A percentile compares a stretch with the other conserved stretches of the same genome.
These are phyloP conservation scores for Gleditsia sinensis DNA, from an alignment of 306 rosid genomes.

Conservation along the genomic window DNA sequence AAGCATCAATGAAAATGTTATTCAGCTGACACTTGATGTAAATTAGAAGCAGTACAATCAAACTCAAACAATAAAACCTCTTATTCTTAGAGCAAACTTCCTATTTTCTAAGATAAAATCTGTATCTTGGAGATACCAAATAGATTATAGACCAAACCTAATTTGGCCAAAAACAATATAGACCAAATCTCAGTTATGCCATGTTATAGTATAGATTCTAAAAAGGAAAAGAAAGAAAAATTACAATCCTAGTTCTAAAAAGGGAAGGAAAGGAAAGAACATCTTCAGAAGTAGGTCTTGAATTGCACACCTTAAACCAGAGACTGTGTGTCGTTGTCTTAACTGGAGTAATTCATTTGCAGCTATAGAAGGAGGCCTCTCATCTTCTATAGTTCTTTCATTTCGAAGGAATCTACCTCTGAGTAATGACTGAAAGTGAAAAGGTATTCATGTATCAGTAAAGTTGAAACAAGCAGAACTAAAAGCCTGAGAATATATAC, in stretches of 20 bases:
- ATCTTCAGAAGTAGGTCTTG: slow-evolving; percentile 22
- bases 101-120: not conserved
- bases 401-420: slow-evolving; percentile 98
- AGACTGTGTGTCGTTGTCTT: slow-evolving; percentile 92
- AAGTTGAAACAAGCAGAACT: slow-evolving; percentile 13
- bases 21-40: not conserved
- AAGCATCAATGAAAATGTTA: not conserved
- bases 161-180: not conserved
- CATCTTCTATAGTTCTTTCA: slow-evolving; percentile 88
- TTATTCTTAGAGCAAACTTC: not conserved
- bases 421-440: slow-evolving; percentile 87
- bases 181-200: not conserved
- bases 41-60: not conserved
- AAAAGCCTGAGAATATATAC: slow-evolving; percentile 1
- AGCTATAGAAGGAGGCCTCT: slow-evolving; percentile 92
- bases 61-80: not conserved
- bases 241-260: not conserved
- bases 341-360: slow-evolving; percentile 88
- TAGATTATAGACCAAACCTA: not conserved
- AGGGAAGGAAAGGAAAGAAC: not conserved
- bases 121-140: not conserved
- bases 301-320: slow-evolving; percentile 80
- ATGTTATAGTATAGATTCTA: slow-evolving; percentile 10
- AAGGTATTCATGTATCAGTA: slow-evolving; percentile 41
- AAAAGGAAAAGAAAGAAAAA: not conserved